A percentile compares a stretch with the other conserved stretches of the same genome.
phyloP scores from a whole-genome alignment of 208 protist species.

The Phytomonas francai region DNA sequence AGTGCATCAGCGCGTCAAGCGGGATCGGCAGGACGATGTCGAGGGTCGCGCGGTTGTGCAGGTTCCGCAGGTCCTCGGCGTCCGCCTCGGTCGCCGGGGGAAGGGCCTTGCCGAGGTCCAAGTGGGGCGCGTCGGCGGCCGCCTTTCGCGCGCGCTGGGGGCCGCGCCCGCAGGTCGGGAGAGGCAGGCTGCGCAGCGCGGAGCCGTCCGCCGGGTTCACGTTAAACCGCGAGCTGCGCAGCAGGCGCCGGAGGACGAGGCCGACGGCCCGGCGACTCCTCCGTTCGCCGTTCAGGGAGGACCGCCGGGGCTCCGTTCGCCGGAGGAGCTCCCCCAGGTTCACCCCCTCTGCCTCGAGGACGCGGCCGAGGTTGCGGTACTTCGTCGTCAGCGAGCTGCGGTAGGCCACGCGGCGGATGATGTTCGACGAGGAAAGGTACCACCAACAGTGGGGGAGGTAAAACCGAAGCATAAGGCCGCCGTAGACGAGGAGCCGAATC shows the following conservation, averaged over 20 bases:
- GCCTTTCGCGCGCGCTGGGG: background rate
- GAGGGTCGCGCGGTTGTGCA: conserved; percentile 61
- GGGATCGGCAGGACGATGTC: conserved; percentile 50
- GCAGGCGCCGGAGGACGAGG: conserved; percentile 15
- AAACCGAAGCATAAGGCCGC: conserved; percentile 20
- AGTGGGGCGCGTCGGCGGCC: conserved; percentile 2
- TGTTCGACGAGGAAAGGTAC: conserved; percentile 58
- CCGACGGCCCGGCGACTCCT: background rate
- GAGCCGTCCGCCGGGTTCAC: conserved; percentile 31
- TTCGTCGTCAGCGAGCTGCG: conserved; percentile 36
- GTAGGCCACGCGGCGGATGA: conserved; percentile 58
- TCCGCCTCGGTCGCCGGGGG: conserved; percentile 23
- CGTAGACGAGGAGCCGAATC: conserved; percentile 40
- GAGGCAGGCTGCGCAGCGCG: conserved; percentile 18
- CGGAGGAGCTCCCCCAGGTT: conserved; percentile 18
- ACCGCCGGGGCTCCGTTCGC: background rate
- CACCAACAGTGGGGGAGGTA: conserved; percentile 56
- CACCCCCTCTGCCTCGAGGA: conserved; percentile 42
- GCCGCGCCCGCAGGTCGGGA: conserved; percentile 2
- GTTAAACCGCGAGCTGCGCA: conserved; percentile 6
- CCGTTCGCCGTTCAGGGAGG: background rate
- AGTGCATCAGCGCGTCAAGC: conserved; percentile 46
- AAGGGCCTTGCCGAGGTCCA: conserved; percentile 9
- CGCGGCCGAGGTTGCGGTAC: conserved; percentile 30
- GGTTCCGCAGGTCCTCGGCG: conserved; percentile 45